Evolutionary conservation across 2,329 filamentous ascomycete species (phyloP), one percentile per base, ranked within the genome.

Genomic region (Sclerotinia subarctica): DNA sequence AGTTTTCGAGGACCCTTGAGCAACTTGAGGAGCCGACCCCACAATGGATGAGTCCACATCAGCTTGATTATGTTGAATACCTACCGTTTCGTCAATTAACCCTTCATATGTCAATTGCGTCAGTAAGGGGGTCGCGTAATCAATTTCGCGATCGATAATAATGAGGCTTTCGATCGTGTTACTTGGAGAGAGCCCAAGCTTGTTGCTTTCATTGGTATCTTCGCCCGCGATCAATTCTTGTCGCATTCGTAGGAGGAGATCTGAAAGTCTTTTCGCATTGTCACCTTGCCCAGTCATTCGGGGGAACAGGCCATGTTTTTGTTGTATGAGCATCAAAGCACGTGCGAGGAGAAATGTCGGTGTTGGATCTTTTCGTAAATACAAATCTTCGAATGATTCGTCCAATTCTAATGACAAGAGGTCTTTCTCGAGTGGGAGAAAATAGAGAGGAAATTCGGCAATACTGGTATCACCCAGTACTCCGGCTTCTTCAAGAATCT

Each of bases 31-130:
- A 35, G 89, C 84, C n/a, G 86, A 85, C 15, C 94, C 94, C 13
- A 97, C 88, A 69, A 98, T 87, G 1, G 93, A 93, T 2, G 93
- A 92, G 77, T 98, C 94, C 29, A 98, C 88, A 77, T 98, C 95
- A 49, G 92, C 90, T 77, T 96, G 93, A 76, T 96, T 98, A 76
- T 97, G 91, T 72, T 92, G 88, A 70, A 99, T 96, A 44, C 91
- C 90, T 76, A 96, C 96, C 21, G 95, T 85, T 78, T 99, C 95
- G 76, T 99, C 96, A 66, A 99, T 90, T 35, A 99, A 83, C 4
- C 95, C 95, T 80, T 99, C 94, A 76, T 99, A 99, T 1, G 95
- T 99, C 70, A 99, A 82, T 78, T 99, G 95, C 0, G 94, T 98
- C 66, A 99, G 88, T 21, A 99, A 84, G 0, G 91, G 90, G 0